phyloP scores from a whole-genome alignment of 169 alveolate genomes.

The Cryptosporidium muris region DNA sequence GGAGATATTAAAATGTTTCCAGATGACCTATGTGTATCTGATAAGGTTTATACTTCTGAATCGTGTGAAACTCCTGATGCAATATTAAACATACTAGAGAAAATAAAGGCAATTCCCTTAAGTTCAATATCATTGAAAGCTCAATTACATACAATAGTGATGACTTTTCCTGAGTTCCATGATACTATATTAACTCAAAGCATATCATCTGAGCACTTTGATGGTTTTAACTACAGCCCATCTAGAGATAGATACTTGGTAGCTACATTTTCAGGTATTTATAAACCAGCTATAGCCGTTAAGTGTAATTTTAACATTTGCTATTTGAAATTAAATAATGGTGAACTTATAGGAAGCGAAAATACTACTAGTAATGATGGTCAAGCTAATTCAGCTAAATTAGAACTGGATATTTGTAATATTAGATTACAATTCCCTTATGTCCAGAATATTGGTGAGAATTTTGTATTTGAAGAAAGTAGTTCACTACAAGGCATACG shows the following conservation, averaged over 20 bases:
- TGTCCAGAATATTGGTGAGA: constrained; percentile 37
- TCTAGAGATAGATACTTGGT: constrained; percentile 4
- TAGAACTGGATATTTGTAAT: constrained; percentile 35
- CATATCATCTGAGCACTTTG: constrained; percentile 44
- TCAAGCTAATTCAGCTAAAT: constrained; percentile 8
- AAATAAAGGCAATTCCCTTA: neutral
- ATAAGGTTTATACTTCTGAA: no score
- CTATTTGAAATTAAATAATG: neutral
- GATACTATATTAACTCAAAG: constrained; percentile 30
- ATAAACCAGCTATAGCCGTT: constrained; percentile 61
- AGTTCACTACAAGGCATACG: neutral
- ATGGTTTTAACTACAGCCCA: neutral
- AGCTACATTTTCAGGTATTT: constrained; percentile 5
- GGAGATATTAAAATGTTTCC: no score
- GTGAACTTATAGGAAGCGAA: neutral
- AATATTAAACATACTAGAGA: neutral
- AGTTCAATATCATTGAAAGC: constrained; percentile 18
- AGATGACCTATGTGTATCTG: no score
- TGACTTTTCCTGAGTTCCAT: constrained; percentile 40
- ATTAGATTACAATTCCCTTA: constrained; percentile 58
- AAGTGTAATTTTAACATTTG: constrained; percentile 16
- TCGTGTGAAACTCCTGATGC: neutral
- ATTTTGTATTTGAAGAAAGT: constrained; percentile 7
- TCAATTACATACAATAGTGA: constrained; percentile 34
- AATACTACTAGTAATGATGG: neutral